A percentile compares a stretch with the other conserved stretches of the same genome.
Evolutionary conservation across 257 asterid genomes (phyloP).

Genomic region (Voacanga thouarsii): DNA sequence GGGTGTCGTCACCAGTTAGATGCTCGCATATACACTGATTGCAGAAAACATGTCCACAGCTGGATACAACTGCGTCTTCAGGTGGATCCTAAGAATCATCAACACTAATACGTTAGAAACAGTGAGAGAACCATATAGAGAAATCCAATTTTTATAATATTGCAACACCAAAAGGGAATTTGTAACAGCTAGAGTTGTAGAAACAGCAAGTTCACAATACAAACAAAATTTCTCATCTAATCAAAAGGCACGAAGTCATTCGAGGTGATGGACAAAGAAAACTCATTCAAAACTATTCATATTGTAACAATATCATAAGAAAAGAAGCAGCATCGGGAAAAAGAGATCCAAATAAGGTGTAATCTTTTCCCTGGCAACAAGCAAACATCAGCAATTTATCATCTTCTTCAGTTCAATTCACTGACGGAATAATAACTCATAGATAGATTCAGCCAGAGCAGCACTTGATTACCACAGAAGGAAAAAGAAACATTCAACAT

Average conservation of each 20-base stretch:
- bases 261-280: background rate
- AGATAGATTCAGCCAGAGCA: background rate
- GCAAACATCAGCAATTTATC: background rate
- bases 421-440: background rate
- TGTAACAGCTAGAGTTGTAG: background rate
- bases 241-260: background rate
- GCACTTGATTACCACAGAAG: background rate
- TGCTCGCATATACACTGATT: conserved; percentile 90
- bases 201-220: background rate
- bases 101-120: conserved; percentile 13
- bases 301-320: background rate
- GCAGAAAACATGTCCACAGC: conserved; percentile 94
- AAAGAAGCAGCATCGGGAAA: background rate
- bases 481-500: background rate
- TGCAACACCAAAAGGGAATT: background rate
- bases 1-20: conserved; percentile 71
- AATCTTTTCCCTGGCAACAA: background rate
- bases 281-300: background rate
- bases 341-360: background rate
- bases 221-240: background rate
- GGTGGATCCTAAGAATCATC: conserved; percentile 75
- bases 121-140: background rate
- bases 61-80: conserved; percentile 88
- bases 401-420: background rate
- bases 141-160: background rate